Evolutionary conservation across 768 basidiomycete genomes (phyloP), one percentile per base, ranked within the genome.

Genomic region (Sporobolomyces pararoseus): DNA sequence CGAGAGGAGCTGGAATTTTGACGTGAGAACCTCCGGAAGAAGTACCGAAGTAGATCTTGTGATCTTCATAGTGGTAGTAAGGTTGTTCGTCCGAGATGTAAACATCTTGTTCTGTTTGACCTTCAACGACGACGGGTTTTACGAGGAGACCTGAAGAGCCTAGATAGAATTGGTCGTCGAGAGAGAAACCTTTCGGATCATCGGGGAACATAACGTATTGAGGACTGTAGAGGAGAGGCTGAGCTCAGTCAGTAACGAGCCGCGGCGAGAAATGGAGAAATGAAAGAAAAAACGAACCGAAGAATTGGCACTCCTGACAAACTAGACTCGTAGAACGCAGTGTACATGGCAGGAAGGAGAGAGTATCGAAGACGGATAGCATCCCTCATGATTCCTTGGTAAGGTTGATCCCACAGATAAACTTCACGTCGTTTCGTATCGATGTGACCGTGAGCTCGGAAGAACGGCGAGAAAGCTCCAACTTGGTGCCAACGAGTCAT

Each of bases 391-490:
- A 91, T 88, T 42, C 85, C 83, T 82, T 89, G 90, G 82, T 90
- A 88, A 4, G 94, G 93, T 75, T 96, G 88, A 16, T 91, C 90
- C 57, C 89, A 84, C 0, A 98, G 83, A 83, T 88, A 99, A 1
- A 95, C 95, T 80, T 99, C 96, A 47, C 96, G 88, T 50, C 96
- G 87, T 81, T 97, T 98, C 34, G 94, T 94, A 78, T 99, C 95
- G 76, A 97, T 88, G 79, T 97, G 95, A 21, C 69, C 73, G 79
- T 99, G 96, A 2, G 95, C 96, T 67, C 96, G 86, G 88, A 98
- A 94, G 86, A 99, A 99, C 9, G 96, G 95, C 61, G 88, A 87
- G 80, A 98, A 95, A 1, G 87, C 86, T 31, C 96, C 96, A 58
- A 95, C 89, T 81, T 90, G 91, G 75, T 99, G 98, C 94, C 95